A percentile compares a stretch with the other conserved stretches of the same genome.
Evolutionary conservation across 768 basidiomycete species (phyloP).

Genomic region (Boletus sp.): DNA sequence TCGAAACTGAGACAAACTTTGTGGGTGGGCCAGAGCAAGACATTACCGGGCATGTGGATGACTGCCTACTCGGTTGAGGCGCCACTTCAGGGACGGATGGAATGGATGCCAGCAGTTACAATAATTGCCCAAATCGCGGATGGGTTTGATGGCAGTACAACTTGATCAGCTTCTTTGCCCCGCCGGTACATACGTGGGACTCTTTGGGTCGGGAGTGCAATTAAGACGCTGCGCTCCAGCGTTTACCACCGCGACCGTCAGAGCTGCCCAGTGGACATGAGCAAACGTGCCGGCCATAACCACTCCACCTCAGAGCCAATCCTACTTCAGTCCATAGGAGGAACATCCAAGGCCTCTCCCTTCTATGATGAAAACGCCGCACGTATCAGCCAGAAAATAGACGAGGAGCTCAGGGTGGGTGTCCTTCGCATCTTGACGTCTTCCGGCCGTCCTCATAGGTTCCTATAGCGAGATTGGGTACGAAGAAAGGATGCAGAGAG

Average conservation of each 20-base stretch:
- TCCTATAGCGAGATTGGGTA: conserved; percentile 45
- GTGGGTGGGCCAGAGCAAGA: background rate
- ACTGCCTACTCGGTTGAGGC: conserved; percentile 4
- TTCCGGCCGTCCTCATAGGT: conserved; percentile 3
- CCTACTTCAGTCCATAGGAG: conserved; percentile 31
- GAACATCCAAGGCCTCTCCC: conserved; percentile 29
- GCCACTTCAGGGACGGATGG: conserved; percentile 15
- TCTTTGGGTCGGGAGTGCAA: conserved; percentile 29
- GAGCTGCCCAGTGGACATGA: conserved; percentile 21
- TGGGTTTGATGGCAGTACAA: conserved; percentile 29
- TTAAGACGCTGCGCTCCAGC: conserved; percentile 24
- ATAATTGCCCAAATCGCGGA: conserved; percentile 21
- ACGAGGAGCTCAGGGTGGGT: conserved; percentile 53
- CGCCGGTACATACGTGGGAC: conserved; percentile 37
- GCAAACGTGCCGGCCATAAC: conserved; percentile 27
- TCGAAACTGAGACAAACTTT: background rate
- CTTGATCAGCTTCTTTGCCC: conserved; percentile 34
- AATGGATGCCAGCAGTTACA: conserved; percentile 9
- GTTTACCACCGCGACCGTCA: conserved; percentile 14
- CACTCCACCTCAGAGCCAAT: conserved; percentile 32
- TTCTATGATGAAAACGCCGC: conserved; percentile 43
- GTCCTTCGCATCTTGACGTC: background rate
- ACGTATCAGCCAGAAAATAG: conserved; percentile 49
- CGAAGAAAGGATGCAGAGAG: conserved; percentile 44
- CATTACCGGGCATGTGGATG: background rate